These are phyloP conservation scores for Penicillium ochrochloron DNA, from an alignment of 495 filamentous ascomycete genomes.

Conservation along the genomic window DNA sequence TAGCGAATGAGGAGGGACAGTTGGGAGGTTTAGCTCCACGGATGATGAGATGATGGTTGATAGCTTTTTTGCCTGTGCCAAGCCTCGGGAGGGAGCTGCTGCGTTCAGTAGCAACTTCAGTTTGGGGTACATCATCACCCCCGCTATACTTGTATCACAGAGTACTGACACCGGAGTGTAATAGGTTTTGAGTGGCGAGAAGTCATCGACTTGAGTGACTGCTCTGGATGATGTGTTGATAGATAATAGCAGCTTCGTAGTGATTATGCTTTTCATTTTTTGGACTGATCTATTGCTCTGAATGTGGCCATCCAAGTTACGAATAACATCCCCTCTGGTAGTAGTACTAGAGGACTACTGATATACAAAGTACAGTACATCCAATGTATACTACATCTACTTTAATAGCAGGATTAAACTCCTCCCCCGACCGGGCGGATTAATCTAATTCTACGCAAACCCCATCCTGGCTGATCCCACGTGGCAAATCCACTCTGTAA, in stretches of 20 bases:
- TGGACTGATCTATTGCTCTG: neutral
- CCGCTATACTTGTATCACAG: neutral
- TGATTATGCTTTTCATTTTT: neutral
- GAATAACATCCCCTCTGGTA: neutral
- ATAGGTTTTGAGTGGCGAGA: neutral
- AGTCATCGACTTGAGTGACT: neutral
- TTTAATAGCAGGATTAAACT: neutral
- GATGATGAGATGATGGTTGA: neutral
- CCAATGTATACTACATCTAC: neutral
- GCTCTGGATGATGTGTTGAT: neutral
- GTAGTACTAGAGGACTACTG: neutral
- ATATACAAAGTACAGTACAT: neutral
- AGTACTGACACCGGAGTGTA: neutral
- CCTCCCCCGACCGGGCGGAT: neutral
- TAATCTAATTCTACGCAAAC: neutral
- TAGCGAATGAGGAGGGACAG: neutral
- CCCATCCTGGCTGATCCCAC: conserved; percentile 28
- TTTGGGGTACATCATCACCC: neutral
- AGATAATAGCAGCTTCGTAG: neutral
- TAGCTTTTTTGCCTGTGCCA: conserved; percentile 6
- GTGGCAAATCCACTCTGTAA: conserved; percentile 29
- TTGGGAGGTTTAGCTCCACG: neutral
- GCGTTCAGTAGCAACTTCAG: too few relatives aligned
- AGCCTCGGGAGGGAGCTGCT: conserved; percentile 4
- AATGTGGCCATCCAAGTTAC: neutral